Evolutionary conservation across 164 flowering plant genomes (phyloP), one percentile per base, ranked within the genome.

Genomic region (Sextonia rubra): DNA sequence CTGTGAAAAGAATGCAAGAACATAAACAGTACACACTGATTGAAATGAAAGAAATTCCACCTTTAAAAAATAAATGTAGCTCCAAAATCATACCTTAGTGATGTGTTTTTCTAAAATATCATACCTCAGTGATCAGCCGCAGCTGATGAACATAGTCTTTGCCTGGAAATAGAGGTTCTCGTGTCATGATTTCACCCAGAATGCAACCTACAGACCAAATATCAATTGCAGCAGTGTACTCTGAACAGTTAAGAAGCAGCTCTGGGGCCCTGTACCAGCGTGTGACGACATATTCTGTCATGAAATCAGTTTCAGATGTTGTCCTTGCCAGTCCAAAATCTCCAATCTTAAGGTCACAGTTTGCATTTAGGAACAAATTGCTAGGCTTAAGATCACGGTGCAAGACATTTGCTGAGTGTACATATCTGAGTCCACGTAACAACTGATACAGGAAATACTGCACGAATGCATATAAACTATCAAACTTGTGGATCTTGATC

Each of bases 201-300:
- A 93, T 93, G 80, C 98, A 91, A 64, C 98, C 98, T 44, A 93
- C 97, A 2, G 98, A 93, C 98, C 99, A 94, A 18, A 94, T 89
- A 80, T 94, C 99, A 69, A 94, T 92, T 18, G 98, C 97, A 64
- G 92, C 91, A 71, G 97, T 94, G 78, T 94, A 94, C 77, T 94
- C 98, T 18, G 97, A 90, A 83, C 97, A 94, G 79, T 89, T 94
- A 29, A 94, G 89, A 66, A 94, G 97, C 85, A 94, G 83, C 74
- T 94, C 98, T 67, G 98, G 98, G 63, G 98, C 98, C 52, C 98
- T 87, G 64, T 94, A 94, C 98, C 97, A 94, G 9, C 98, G 89
- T 69, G 98, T 94, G 48, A 94, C 98, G 63, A 94, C 98, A 86
- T 94, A 94, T 77, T 94, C 99, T 2, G 97, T 94, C 99, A 94